Conservation (phyloP, 2,329 filamentous ascomycete species). For the Talaromyces verruculosus region DNA sequence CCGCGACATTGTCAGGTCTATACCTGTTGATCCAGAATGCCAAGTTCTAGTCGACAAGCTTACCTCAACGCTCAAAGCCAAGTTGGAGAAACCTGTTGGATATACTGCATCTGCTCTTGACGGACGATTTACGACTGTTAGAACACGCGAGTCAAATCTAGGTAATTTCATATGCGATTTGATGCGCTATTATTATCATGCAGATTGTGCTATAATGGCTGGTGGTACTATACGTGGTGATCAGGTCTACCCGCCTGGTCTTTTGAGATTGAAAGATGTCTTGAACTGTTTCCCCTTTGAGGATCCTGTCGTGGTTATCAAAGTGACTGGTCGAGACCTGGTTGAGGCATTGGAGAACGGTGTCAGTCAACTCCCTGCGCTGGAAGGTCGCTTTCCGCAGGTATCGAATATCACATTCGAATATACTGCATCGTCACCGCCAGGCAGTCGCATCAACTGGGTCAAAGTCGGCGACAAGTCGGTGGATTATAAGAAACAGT, state of each 20-base stretch:
- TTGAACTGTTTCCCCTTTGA: constrained; percentile 90
- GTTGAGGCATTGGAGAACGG: constrained; percentile 81
- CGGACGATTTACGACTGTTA: constrained; percentile 79
- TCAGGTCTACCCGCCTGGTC: constrained; percentile 80
- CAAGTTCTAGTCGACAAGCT: constrained; percentile 65
- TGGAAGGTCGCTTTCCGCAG: constrained; percentile 83
- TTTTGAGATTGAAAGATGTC: constrained; percentile 76
- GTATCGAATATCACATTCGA: constrained; percentile 78
- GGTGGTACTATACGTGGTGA: constrained; percentile 84
- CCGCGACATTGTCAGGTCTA: constrained; percentile 68
- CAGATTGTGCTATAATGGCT: constrained; percentile 82
- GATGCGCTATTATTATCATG: constrained; percentile 78
- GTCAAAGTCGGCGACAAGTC: constrained; percentile 62
- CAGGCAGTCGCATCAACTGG: constrained; percentile 63
- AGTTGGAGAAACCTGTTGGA: constrained; percentile 77
- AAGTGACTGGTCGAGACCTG: constrained; percentile 69
- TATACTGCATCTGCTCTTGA: constrained; percentile 82
- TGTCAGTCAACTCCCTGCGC: constrained; percentile 74
- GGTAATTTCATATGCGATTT: constrained; percentile 91
- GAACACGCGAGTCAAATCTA: constrained; percentile 75
- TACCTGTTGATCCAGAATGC: constrained; percentile 63
- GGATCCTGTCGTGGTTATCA: constrained; percentile 79
- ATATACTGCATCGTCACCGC: constrained; percentile 64
- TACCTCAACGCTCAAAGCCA: constrained; percentile 70
- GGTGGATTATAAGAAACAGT: constrained; percentile 63